A percentile compares a stretch with the other conserved stretches of the same genome.
Conservation (phyloP, 345 rosid species). For the Brassica cretica region DNA sequence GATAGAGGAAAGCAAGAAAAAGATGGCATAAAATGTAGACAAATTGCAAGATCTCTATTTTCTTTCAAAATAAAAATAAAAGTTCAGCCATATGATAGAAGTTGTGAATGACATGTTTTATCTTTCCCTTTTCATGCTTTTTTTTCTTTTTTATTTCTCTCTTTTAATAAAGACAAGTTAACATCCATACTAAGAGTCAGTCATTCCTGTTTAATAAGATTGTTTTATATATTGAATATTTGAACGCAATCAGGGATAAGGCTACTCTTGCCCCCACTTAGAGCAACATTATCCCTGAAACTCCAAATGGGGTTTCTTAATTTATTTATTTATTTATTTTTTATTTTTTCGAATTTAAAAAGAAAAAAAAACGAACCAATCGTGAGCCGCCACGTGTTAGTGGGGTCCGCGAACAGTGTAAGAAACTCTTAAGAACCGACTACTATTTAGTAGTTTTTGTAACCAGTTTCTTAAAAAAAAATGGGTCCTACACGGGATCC, state of each 20-base stretch:
- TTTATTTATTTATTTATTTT: too few relatives aligned
- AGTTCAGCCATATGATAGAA: background rate
- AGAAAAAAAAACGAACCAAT: too few relatives aligned
- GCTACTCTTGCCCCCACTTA: constrained; percentile 23
- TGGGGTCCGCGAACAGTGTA: too few relatives aligned
- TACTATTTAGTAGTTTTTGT: too few relatives aligned
- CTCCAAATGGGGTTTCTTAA: too few relatives aligned
- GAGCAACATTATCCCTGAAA: too few relatives aligned
- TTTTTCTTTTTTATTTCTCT: background rate
- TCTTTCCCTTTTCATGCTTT: constrained; percentile 18
- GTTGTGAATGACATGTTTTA: constrained; percentile 32
- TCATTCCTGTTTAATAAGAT: background rate
- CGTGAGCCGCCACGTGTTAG: too few relatives aligned
- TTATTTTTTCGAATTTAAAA: too few relatives aligned
- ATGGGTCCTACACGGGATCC: too few relatives aligned
- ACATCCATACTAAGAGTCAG: constrained; percentile 19
- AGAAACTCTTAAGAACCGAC: too few relatives aligned
- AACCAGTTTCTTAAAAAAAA: too few relatives aligned
- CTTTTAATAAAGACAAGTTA: constrained; percentile 21
- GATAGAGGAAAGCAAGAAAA: background rate
- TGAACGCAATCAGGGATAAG: constrained; percentile 7
- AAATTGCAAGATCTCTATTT: constrained; percentile 20
- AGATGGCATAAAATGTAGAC: constrained; percentile 18
- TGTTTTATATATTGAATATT: background rate
- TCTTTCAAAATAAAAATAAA: background rate